Percentiles rank a stretch among this genome's conserved stretches.
phyloP scores from a whole-genome alignment of 345 rosid species.

The Turritis glabra region DNA sequence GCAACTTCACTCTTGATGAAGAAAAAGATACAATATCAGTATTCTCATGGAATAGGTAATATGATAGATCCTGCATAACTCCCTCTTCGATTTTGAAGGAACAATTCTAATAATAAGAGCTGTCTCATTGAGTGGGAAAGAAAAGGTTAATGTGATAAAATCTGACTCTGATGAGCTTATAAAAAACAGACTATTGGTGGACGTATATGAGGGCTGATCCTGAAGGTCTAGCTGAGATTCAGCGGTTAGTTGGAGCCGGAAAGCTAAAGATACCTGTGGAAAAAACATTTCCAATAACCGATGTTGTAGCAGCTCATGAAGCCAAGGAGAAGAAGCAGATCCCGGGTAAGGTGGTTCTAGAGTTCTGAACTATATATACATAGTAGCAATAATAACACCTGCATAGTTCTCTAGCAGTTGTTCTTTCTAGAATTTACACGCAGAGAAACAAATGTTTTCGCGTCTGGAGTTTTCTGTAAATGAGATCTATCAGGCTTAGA shows the following conservation, averaged over 20 bases:
- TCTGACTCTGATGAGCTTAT: conserved; percentile 12
- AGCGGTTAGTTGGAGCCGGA: conserved; percentile 66
- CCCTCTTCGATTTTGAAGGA: background rate
- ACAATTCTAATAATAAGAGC: background rate
- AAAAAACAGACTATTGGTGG: conserved; percentile 70
- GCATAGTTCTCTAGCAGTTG: conserved; percentile 30
- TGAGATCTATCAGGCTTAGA: conserved; percentile 36
- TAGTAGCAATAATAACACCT: conserved; percentile 28
- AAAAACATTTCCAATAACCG: conserved; percentile 69
- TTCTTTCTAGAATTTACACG: conserved; percentile 29
- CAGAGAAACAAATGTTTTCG: conserved; percentile 28
- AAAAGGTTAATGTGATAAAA: background rate
- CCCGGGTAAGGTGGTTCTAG: conserved; percentile 87
- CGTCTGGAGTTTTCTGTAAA: conserved; percentile 37
- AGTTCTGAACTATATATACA: conserved; percentile 44
- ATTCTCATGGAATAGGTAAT: conserved; percentile 89
- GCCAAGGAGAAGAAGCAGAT: conserved; percentile 73
- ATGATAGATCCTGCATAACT: conserved; percentile 10
- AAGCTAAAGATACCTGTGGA: conserved; percentile 82
- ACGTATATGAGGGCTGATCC: conserved; percentile 90
- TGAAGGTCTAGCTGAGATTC: conserved; percentile 81
- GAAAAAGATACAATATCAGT: conserved; percentile 76
- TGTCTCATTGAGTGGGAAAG: background rate
- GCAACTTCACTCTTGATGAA: conserved; percentile 71
- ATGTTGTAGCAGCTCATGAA: conserved; percentile 82